phyloP scores from a whole-genome alignment of 1,139 yeast species.

The Hyphopichia wangnamkhiaoensis region DNA sequence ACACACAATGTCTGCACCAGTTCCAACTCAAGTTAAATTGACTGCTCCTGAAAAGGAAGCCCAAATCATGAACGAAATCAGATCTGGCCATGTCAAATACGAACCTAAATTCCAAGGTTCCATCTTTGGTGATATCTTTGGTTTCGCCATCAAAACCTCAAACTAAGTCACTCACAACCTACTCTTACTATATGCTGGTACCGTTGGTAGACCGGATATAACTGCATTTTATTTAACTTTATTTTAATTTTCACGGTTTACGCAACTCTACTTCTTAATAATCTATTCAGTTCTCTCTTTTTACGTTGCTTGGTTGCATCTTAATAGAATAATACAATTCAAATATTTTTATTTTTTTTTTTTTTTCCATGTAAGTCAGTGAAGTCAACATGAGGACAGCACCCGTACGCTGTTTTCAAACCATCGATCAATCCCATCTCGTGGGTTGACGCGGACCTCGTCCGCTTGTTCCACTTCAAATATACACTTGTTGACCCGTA shows the following conservation, averaged over 20 bases:
- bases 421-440: constrained; percentile 47
- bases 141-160: constrained; percentile 27
- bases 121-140: constrained; percentile 46
- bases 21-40: constrained; percentile 14
- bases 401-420: constrained; percentile 31
- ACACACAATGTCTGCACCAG: constrained; percentile 4
- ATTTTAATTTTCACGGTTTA: background rate
- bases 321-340: too few relatives aligned
- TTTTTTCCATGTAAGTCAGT: too few relatives aligned
- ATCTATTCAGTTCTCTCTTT: background rate
- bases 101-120: constrained; percentile 47
- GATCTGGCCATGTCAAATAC: constrained; percentile 34
- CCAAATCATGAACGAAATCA: constrained; percentile 48
- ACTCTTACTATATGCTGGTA: background rate
- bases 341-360: background rate
- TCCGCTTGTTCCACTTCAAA: constrained; percentile 27
- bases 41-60: constrained; percentile 51
- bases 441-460: constrained; percentile 30
- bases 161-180: constrained; percentile 2
- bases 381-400: too few relatives aligned
- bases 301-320: too few relatives aligned
- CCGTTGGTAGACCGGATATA: too few relatives aligned
- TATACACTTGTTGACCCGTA: constrained; percentile 43
- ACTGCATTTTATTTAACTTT: too few relatives aligned
- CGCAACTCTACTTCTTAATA: background rate